Evolutionary conservation across 2,329 filamentous ascomycete genomes (phyloP).

Genomic region (Diplodia sapinea): DNA sequence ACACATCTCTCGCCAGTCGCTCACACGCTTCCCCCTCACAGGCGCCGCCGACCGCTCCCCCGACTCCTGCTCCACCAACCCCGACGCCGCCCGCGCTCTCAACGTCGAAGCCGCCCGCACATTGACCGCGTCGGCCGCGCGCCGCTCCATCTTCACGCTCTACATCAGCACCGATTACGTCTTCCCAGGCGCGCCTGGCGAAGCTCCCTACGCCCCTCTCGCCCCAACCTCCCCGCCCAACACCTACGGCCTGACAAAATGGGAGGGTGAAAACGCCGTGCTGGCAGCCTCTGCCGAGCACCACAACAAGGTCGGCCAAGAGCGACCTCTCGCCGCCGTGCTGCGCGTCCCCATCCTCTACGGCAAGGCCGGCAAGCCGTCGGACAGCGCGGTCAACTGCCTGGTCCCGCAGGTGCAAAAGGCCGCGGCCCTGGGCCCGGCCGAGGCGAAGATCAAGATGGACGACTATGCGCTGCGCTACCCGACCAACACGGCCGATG

Average conservation of each 20-base stretch:
- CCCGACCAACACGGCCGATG: slow-evolving; percentile 88
- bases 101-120: slow-evolving; percentile 74
- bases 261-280: slow-evolving; percentile 72
- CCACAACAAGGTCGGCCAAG: slow-evolving; percentile 48
- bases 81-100: slow-evolving; percentile 72
- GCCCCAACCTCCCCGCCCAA: slow-evolving; percentile 74
- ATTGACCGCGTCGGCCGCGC: slow-evolving; percentile 70
- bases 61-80: slow-evolving; percentile 82
- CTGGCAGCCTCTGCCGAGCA: slow-evolving; percentile 60
- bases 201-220: slow-evolving; percentile 78
- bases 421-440: slow-evolving; percentile 66
- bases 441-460: slow-evolving; percentile 69
- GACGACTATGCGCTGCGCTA: slow-evolving; percentile 86
- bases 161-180: slow-evolving; percentile 87
- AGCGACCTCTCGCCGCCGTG: slow-evolving; percentile 66
- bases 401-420: slow-evolving; percentile 75
- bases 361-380: slow-evolving; percentile 71
- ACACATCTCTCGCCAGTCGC: neutral
- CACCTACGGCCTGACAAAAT: slow-evolving; percentile 76
- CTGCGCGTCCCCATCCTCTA: slow-evolving; percentile 85
- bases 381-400: slow-evolving; percentile 82
- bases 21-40: slow-evolving; percentile 43
- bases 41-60: slow-evolving; percentile 88
- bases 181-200: slow-evolving; percentile 74
- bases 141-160: slow-evolving; percentile 67